phyloP scores from a whole-genome alignment of 805 yeast genomes.

The Barnettozyma populi region DNA sequence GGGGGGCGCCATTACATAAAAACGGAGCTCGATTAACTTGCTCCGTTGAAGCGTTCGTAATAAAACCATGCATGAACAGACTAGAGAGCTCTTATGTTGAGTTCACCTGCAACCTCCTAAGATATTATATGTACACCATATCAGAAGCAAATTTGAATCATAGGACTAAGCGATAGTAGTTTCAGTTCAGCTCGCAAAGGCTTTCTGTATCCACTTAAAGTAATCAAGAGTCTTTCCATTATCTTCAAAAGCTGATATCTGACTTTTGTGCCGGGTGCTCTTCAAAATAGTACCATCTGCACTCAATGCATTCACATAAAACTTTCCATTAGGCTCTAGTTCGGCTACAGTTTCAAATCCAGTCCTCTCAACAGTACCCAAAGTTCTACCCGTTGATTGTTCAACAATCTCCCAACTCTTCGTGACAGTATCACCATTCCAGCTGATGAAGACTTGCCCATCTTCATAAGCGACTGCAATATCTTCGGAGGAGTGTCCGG shows the following conservation, averaged over 20 bases:
- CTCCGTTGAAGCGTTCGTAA: too few species aligned
- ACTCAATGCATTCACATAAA: slow-evolving; percentile 5
- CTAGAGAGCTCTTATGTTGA: too few species aligned
- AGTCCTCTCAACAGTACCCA: slow-evolving; percentile 20
- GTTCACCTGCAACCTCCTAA: too few species aligned
- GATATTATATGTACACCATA: too few species aligned
- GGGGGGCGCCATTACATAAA: too few species aligned
- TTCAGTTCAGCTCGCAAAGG: background rate
- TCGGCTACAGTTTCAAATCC: slow-evolving; percentile 28
- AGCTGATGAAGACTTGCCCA: slow-evolving; percentile 27
- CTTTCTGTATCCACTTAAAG: slow-evolving; percentile 2
- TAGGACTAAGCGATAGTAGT: too few species aligned
- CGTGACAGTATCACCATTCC: slow-evolving; percentile 37
- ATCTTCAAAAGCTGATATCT: background rate
- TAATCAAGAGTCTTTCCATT: background rate
- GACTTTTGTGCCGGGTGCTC: background rate
- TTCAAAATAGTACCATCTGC: background rate
- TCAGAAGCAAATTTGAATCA: too few species aligned
- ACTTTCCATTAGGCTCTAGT: background rate
- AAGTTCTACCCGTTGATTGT: slow-evolving; percentile 11
- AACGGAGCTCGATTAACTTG: too few species aligned
- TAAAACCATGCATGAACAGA: too few species aligned
- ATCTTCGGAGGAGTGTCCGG: slow-evolving; percentile 29
- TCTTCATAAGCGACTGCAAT: slow-evolving; percentile 25
- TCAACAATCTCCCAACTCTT: slow-evolving; percentile 26